Base-by-base conservation (phyloP, 1,139 yeast genomes). In the Diutina mesorugosa region DNA sequence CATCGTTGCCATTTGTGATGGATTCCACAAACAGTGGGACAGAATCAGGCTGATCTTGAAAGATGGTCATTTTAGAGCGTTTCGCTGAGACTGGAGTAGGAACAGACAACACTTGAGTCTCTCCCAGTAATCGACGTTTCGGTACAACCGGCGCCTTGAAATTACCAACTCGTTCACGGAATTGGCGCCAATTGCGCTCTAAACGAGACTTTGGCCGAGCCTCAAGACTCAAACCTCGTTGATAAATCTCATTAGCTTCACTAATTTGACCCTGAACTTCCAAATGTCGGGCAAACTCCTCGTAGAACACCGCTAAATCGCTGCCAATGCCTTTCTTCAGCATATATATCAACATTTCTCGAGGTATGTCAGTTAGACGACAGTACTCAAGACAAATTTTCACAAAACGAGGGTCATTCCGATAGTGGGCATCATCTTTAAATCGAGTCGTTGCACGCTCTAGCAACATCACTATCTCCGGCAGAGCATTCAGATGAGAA, bases 361-460 rank as follows among this genome's bases (percentile, higher is more conserved):
- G 70, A 0, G 95, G 93, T 5, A 84, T 75, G 60, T 87, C 93
- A 0, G 87, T 80, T 63, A 81, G 84, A 29, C 76, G 78, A 28
- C 85, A 81, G 66, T 87, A 89, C 59, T 83, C 84, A 55, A 91
- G 70, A 97, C 99, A 93, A 0, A 90, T 77, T 60, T 77, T 79
- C 56, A 93, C 70, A 66, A 88, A 91, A 55, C 97, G 71, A 0
- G 90, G 81, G 66, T 91, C 97, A 66, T 91, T 87, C 60, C 83
- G 85, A 67, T 90, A 91, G 61, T 80, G 81, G 1, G 71, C 67
- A 30, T 77, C 77, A 63, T 87, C 90, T 62, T 85, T 74, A 65
- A 90, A 89, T 61, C 76, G 76, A 45, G 84, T 78, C 0, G 96
- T 84, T 61, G 95, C 86, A 55, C 84, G 71, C 65, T 90, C 97